Percentiles rank a stretch among this genome's conserved stretches.
These are phyloP conservation scores for Kwoniella dendrophila DNA, from an alignment of 768 basidiomycete genomes.

Conservation along the genomic window DNA sequence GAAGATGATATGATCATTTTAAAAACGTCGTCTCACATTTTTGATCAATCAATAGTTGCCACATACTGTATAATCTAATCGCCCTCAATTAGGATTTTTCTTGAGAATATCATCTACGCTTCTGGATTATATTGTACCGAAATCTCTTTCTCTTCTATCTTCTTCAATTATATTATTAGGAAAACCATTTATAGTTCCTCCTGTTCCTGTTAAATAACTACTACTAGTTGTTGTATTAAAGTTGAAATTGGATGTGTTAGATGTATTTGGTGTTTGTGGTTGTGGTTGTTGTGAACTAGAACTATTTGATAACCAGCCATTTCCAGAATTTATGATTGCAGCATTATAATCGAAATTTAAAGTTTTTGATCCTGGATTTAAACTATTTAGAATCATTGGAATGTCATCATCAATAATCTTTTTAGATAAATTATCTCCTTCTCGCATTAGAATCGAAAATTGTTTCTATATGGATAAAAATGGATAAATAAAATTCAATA, in stretches of 20 bases:
- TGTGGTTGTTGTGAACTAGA: neutral
- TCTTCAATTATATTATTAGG: slow-evolving; percentile 16
- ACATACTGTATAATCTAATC: no score
- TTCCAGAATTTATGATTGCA: slow-evolving; percentile 8
- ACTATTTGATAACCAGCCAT: no score
- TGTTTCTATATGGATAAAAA: slow-evolving; percentile 33
- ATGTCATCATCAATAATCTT: slow-evolving; percentile 44
- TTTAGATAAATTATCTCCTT: slow-evolving; percentile 43
- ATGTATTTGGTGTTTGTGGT: neutral
- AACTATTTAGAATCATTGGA: slow-evolving; percentile 21
- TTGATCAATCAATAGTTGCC: no score
- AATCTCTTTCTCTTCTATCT: slow-evolving; percentile 22
- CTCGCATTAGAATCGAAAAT: slow-evolving; percentile 40
- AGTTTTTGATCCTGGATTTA: slow-evolving; percentile 27
- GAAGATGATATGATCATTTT: no score
- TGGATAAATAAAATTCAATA: no score
- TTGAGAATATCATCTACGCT: neutral
- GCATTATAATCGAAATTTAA: slow-evolving; percentile 37
- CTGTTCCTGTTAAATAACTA: no score
- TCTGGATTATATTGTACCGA: slow-evolving; percentile 17
- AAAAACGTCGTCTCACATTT: no score
- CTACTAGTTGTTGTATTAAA: no score
- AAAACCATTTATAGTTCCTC: no score
- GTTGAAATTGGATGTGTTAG: no score
- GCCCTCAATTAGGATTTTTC: no score